Evolutionary conservation across 2,329 filamentous ascomycete species (phyloP).

Genomic region (Aureobasidium sp.): DNA sequence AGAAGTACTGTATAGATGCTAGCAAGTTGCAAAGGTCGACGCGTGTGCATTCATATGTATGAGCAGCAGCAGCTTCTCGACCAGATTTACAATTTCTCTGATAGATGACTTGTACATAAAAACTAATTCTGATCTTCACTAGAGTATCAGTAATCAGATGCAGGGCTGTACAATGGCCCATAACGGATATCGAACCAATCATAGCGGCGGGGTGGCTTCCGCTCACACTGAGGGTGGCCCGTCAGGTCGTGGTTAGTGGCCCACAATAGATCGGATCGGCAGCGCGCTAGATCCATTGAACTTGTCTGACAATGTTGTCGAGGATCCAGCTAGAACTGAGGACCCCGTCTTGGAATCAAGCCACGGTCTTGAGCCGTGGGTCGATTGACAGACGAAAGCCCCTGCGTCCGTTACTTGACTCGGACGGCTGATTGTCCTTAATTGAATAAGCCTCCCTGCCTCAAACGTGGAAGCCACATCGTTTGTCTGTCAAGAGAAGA

Average conservation of each 20-base stretch:
- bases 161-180: not conserved
- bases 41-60: not conserved
- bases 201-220: not conserved
- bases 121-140: too few relatives aligned
- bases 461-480: conserved; percentile 6
- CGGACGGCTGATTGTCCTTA: not conserved
- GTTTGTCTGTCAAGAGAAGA: not conserved
- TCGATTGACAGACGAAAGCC: conserved; percentile 6
- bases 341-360: not conserved
- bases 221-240: not conserved
- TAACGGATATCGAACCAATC: not conserved
- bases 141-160: not conserved
- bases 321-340: not conserved
- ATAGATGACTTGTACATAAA: not conserved
- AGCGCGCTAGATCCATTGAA: not conserved
- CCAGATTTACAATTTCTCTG: not conserved
- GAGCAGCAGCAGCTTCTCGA: not conserved
- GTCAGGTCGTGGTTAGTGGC: not conserved
- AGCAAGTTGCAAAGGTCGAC: not conserved
- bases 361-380: not conserved
- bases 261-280: not conserved
- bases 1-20: not conserved
- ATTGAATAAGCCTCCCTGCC: not conserved
- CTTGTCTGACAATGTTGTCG: not conserved
- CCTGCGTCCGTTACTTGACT: conserved; percentile 6